phyloP scores from a whole-genome alignment of 306 rosid genomes.

The Alnus rubra region DNA sequence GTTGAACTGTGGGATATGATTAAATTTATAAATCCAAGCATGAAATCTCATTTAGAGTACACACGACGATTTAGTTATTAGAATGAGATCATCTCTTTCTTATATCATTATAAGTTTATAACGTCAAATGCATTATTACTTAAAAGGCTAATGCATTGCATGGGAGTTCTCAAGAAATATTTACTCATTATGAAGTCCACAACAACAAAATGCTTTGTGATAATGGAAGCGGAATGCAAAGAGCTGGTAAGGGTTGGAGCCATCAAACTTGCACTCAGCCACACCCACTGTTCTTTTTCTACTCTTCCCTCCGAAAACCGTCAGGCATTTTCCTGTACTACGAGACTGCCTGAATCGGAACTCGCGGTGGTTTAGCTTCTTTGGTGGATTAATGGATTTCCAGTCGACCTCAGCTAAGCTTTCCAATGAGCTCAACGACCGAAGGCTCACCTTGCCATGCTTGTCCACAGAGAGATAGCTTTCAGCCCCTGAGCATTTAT shows the following conservation, averaged over 20 bases:
- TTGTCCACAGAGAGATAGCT: slow-evolving; percentile 40
- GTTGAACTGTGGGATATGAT: too few relatives aligned
- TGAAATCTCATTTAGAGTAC: too few relatives aligned
- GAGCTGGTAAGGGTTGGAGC: slow-evolving; percentile 33
- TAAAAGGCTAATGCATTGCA: not conserved
- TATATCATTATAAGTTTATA: too few relatives aligned
- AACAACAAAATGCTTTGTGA: slow-evolving; percentile 50
- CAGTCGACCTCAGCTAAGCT: slow-evolving; percentile 38
- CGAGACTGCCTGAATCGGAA: slow-evolving; percentile 36
- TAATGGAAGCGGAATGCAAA: slow-evolving; percentile 49
- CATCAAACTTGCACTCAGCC: slow-evolving; percentile 42
- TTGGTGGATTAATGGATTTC: slow-evolving; percentile 38
- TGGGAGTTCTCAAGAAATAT: not conserved
- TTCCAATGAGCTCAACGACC: slow-evolving; percentile 27
- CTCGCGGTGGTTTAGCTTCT: slow-evolving; percentile 21
- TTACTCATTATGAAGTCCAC: slow-evolving; percentile 39
- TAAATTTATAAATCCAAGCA: too few relatives aligned
- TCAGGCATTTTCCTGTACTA: slow-evolving; percentile 43
- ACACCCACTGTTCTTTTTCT: slow-evolving; percentile 28
- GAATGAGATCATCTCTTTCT: too few relatives aligned
- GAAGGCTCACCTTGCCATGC: slow-evolving; percentile 35
- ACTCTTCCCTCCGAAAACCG: slow-evolving; percentile 31
- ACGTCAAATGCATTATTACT: not conserved
- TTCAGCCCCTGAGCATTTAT: slow-evolving; percentile 35
- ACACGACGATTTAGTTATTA: too few relatives aligned